Evolutionary conservation across 176 grass and related monocot species (phyloP).

Genomic region (Carex scoparia): DNA sequence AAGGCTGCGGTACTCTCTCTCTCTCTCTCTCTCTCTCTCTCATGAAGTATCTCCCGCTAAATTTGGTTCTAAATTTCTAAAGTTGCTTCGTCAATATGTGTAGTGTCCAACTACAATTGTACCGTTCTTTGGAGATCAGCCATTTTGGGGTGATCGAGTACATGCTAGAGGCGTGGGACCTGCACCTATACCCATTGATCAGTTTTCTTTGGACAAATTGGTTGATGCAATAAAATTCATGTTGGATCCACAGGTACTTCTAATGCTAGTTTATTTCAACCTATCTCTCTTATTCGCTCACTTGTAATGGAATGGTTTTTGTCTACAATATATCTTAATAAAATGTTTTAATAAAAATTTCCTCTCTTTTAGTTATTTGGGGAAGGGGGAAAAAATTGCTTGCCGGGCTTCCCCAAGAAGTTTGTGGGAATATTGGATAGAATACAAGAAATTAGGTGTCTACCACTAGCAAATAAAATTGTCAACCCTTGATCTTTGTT

Average conservation of each 20-base stretch:
- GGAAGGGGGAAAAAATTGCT: no score
- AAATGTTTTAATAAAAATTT: no score
- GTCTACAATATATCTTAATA: no score
- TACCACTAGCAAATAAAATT: no score
- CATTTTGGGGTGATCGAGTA: conserved; percentile 66
- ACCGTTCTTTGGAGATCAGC: conserved; percentile 78
- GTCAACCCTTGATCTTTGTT: no score
- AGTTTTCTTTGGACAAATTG: conserved; percentile 44
- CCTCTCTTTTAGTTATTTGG: no score
- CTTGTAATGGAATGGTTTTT: no score
- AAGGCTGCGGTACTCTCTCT: conserved; percentile 45
- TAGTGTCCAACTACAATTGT: conserved; percentile 69
- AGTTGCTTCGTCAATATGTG: conserved; percentile 21
- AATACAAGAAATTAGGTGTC: no score
- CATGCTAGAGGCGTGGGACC: conserved; percentile 63
- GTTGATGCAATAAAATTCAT: conserved; percentile 69
- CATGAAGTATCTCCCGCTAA: neutral
- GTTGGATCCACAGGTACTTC: conserved; percentile 56
- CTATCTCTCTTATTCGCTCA: neutral
- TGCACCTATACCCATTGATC: conserved; percentile 56
- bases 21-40: neutral
- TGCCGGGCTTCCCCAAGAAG: no score
- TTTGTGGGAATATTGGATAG: no score
- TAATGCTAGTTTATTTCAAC: neutral
- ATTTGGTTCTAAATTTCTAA: neutral